phyloP scores from a whole-genome alignment of 2,329 filamentous ascomycete genomes.

The Penicillium sp. region DNA sequence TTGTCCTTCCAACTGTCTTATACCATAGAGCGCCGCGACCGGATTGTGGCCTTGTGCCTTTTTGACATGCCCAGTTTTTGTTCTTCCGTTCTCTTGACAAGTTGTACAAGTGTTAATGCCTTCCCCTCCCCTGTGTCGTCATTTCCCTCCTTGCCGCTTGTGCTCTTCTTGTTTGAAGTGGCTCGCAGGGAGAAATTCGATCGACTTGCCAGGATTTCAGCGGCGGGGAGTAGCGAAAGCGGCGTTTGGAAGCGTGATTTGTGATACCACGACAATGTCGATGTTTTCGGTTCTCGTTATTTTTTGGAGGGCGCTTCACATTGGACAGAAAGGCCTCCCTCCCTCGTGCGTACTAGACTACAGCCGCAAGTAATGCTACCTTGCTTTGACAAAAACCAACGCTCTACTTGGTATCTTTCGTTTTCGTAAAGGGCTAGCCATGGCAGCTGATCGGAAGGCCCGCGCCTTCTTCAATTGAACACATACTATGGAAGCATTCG shows the following conservation, averaged over 20 bases:
- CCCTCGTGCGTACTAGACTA: background rate
- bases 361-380: background rate
- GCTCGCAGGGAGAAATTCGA: background rate
- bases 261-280: slow-evolving; percentile 15
- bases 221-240: background rate
- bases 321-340: background rate
- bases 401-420: background rate
- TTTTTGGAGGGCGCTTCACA: background rate
- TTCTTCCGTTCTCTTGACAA: background rate
- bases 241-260: slow-evolving; percentile 10
- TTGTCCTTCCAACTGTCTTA: background rate
- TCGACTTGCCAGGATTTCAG: background rate
- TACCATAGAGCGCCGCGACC: slow-evolving; percentile 13
- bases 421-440: no score
- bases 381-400: background rate
- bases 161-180: background rate
- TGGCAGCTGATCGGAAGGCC: no score
- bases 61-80: background rate
- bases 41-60: background rate
- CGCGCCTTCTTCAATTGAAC: no score
- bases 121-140: background rate
- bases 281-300: slow-evolving; percentile 6
- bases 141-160: background rate
- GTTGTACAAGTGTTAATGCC: slow-evolving; percentile 2
- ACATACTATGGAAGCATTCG: no score